These are phyloP conservation scores for Heliamphora exappendiculata DNA, from an alignment of 148 eudicot genomes.

Conservation along the genomic window DNA sequence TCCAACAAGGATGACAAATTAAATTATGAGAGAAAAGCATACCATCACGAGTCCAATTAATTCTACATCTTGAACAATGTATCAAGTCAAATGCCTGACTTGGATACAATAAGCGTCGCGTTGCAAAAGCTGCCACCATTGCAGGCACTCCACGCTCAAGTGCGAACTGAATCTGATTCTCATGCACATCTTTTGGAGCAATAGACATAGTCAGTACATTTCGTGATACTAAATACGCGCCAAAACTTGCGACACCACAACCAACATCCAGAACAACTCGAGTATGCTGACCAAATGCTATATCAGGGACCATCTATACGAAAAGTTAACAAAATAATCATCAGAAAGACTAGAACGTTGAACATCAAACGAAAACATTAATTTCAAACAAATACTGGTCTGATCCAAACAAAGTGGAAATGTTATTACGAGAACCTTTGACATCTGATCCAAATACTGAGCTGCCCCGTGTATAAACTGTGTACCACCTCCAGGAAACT, in stretches of 20 bases:
- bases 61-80: slow-evolving; percentile 98
- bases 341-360: slow-evolving; percentile 25
- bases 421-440: slow-evolving; percentile 43
- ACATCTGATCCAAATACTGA: slow-evolving; percentile 90
- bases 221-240: slow-evolving; percentile 82
- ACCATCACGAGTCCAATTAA: slow-evolving; percentile 96
- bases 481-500: slow-evolving; percentile 98
- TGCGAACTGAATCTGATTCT: slow-evolving; percentile 84
- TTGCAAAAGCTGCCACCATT: slow-evolving; percentile 90
- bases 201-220: slow-evolving; percentile 79
- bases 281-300: slow-evolving; percentile 60
- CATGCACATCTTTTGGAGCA: slow-evolving; percentile 64
- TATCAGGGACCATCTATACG: slow-evolving; percentile 49
- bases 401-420: neutral
- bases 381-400: no score
- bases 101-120: slow-evolving; percentile 70
- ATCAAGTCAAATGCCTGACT: slow-evolving; percentile 95
- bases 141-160: slow-evolving; percentile 99
- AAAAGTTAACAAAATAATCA: neutral
- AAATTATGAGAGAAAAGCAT: slow-evolving; percentile 13
- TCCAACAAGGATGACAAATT: slow-evolving; percentile 1
- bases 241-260: slow-evolving; percentile 99
- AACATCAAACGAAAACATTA: slow-evolving; percentile 6
- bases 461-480: slow-evolving; percentile 97
- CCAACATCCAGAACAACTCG: slow-evolving; percentile 91